Evolutionary conservation across 768 basidiomycete species (phyloP), one percentile per base, ranked within the genome.

Genomic region (Kwoniella europaea): DNA sequence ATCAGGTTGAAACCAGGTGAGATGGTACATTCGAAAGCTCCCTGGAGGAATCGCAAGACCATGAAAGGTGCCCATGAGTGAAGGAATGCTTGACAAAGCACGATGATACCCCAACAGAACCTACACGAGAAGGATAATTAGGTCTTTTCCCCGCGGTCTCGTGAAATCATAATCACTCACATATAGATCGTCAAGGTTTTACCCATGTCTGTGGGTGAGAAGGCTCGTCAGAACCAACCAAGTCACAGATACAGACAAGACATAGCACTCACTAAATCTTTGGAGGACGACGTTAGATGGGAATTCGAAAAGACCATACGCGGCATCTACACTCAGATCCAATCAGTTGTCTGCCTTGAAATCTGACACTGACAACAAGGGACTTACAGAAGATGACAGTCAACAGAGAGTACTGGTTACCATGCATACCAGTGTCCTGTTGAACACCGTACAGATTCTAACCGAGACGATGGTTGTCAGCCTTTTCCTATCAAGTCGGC

Each of bases 1-100:
- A 77, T 67, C 4, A 75, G 18, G 56, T 67, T 71, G 66, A 74
- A 69, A 12, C 74, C 76, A 2, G 76, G 76, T 20, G 58, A 62
- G 69, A 77, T 77, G 53, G 76, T 73, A 68, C 74, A 74, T 68
- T 77, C 76, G 55, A 74, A 71, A 22, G 65, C 65, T 56, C 76
- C 76, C 67, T 77, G 76, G 1, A 77, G 68, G 42, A 63, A 67
- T 58, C 69, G 65, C 18, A 69, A 62, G 16, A 64, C 74, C 74
- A 72, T 72, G 71, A 75, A 72, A 10, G 60, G 64, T 3, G 71
- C 62, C 71, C 71, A 75, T 22, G 56, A 58, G 9, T 71, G 64
- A 4, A 72, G 43, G 68, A 75, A 75, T 18, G 43, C 74, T 50
- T 72, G 71, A 22, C 53, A 56, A 15, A 75, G 71, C 22, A 75